phyloP scores from a whole-genome alignment of 805 yeast species.

The Candida tibetensis region DNA sequence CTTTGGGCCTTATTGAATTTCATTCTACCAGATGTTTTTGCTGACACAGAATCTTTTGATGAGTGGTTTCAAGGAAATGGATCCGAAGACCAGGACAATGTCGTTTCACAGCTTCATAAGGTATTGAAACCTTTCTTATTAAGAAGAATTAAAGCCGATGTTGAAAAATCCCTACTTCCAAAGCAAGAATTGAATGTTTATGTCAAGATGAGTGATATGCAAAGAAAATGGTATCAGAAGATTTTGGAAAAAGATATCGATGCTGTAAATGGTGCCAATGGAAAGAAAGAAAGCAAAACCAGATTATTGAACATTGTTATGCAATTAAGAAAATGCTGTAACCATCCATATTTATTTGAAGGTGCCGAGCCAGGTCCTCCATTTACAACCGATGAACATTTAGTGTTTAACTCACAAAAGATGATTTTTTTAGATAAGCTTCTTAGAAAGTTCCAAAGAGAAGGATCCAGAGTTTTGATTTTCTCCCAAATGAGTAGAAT shows the following conservation, averaged over 20 bases:
- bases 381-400: conserved; percentile 79
- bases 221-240: conserved; percentile 72
- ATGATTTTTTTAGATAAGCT: conserved; percentile 68
- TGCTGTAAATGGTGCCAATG: conserved; percentile 81
- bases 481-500: conserved; percentile 84
- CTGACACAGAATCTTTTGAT: conserved; percentile 70
- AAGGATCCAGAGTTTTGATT: conserved; percentile 75
- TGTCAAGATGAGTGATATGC: conserved; percentile 77
- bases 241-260: conserved; percentile 76
- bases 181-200: conserved; percentile 73
- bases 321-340: conserved; percentile 84
- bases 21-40: conserved; percentile 73
- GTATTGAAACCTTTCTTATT: conserved; percentile 72
- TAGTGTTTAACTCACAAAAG: conserved; percentile 70
- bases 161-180: conserved; percentile 74
- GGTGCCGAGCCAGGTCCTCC: conserved; percentile 94
- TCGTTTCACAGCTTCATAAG: conserved; percentile 69
- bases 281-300: conserved; percentile 73
- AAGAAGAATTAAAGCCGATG: conserved; percentile 76
- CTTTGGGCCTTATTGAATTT: conserved; percentile 79
- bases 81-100: conserved; percentile 42
- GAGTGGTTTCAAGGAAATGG: conserved; percentile 55
- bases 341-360: conserved; percentile 80
- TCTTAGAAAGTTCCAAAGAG: conserved; percentile 56
- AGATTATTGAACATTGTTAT: conserved; percentile 74